These are phyloP conservation scores for Colletotrichum neosansevieriae DNA, from an alignment of 2,329 filamentous ascomycete species.

Conservation along the genomic window DNA sequence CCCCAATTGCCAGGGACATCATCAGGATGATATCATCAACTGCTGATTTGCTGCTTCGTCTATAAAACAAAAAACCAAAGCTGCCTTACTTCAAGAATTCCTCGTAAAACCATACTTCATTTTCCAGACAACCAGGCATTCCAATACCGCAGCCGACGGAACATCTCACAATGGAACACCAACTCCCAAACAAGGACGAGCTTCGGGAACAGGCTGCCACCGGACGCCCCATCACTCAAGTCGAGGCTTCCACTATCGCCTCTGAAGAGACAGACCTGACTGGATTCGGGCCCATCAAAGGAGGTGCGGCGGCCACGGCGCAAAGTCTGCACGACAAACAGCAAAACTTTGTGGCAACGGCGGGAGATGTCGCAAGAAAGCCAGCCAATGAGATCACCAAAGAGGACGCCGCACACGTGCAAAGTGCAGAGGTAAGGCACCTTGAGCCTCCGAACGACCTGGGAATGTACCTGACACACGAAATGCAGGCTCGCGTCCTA, in stretches of 20 bases:
- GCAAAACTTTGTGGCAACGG: conserved; percentile 48
- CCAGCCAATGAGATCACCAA: conserved; percentile 46
- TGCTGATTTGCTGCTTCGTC: not conserved
- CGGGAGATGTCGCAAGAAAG: conserved; percentile 48
- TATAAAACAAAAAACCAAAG: not conserved
- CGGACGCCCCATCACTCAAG: conserved; percentile 20
- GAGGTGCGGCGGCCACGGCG: conserved; percentile 48
- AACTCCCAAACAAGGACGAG: conserved; percentile 8
- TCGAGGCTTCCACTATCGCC: conserved; percentile 45
- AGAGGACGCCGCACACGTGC: conserved; percentile 47
- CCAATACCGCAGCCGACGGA: not conserved
- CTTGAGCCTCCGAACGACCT: not conserved
- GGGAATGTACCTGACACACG: not conserved
- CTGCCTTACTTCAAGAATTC: not conserved
- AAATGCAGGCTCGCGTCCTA: conserved; percentile 36
- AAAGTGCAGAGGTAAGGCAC: conserved; percentile 45
- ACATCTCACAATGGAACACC: not conserved
- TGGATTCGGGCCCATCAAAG: conserved; percentile 48
- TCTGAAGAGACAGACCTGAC: conserved; percentile 46
- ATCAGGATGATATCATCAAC: conserved; percentile 23
- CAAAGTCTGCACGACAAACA: conserved; percentile 51
- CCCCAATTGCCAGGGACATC: not conserved
- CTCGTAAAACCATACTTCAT: no score
- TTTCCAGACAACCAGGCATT: no score
- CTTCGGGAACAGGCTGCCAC: conserved; percentile 7